These are phyloP conservation scores for Pulveroboletus sp. DNA, from an alignment of 768 basidiomycete species.

Conservation along the genomic window DNA sequence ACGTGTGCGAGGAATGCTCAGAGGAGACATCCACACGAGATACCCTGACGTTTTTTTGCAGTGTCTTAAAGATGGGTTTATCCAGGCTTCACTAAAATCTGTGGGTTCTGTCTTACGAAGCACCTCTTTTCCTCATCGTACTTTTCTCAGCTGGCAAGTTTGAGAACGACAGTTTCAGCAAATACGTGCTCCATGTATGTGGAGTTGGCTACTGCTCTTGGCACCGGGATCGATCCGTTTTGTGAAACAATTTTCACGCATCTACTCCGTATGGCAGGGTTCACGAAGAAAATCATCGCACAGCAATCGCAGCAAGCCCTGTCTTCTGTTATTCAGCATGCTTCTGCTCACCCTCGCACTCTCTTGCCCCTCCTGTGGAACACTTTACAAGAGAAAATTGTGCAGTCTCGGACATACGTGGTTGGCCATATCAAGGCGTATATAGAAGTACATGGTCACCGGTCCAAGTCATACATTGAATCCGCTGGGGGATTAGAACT, in stretches of 20 bases:
- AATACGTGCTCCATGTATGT: conserved; percentile 75
- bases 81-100: conserved; percentile 82
- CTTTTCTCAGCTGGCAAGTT: conserved; percentile 64
- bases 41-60: conserved; percentile 73
- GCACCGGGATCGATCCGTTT: conserved; percentile 69
- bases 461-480: conserved; percentile 67
- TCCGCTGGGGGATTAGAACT: conserved; percentile 62
- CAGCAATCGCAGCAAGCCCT: conserved; percentile 80
- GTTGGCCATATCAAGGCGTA: conserved; percentile 73
- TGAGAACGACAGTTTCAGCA: conserved; percentile 86
- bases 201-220: conserved; percentile 70
- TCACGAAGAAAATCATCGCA: conserved; percentile 91
- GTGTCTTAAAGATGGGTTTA: conserved; percentile 72
- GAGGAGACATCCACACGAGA: conserved; percentile 75
- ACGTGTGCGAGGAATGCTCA: conserved; percentile 85
- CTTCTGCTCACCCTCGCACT: conserved; percentile 68
- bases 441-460: conserved; percentile 67
- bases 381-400: conserved; percentile 75
- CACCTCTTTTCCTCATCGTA: neutral
- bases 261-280: conserved; percentile 80
- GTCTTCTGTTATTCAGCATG: conserved; percentile 62
- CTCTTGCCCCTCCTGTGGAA: conserved; percentile 67
- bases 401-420: conserved; percentile 66
- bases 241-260: conserved; percentile 75
- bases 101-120: conserved; percentile 43